Conservation (phyloP, 192 early-diverging fungal genomes). For the Chytriomyces sp. region DNA sequence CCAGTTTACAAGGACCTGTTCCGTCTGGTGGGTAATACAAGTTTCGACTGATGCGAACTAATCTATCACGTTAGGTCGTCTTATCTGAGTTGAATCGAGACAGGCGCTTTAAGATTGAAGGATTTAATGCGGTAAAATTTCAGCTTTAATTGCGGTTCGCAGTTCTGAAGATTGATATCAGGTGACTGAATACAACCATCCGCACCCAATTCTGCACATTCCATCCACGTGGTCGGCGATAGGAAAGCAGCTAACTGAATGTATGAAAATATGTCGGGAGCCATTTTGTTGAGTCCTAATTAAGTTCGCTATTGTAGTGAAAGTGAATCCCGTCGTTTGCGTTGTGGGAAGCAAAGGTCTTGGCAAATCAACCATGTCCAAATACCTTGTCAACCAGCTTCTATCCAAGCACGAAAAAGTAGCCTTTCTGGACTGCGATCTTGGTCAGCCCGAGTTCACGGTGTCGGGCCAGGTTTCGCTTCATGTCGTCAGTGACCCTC, state of each 20-base stretch:
- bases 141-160: too few species aligned
- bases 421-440: conserved; percentile 88
- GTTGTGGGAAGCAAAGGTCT: conserved; percentile 78
- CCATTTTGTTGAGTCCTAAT: conserved; percentile 17
- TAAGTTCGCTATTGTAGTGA: conserved; percentile 27
- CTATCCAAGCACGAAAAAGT: conserved; percentile 67
- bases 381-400: conserved; percentile 75
- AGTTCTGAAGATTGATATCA: too few species aligned
- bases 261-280: neutral
- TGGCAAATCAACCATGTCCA: conserved; percentile 90
- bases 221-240: conserved; percentile 44
- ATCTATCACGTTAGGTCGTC: neutral
- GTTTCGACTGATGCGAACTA: neutral
- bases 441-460: conserved; percentile 90
- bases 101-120: conserved; percentile 27
- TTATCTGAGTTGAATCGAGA: conserved; percentile 4
- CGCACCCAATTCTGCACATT: conserved; percentile 32
- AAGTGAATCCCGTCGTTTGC: conserved; percentile 54
- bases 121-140: conserved; percentile 65
- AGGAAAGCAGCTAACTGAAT: neutral
- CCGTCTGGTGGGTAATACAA: conserved; percentile 27
- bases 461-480: conserved; percentile 79
- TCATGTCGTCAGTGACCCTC: conserved; percentile 67
- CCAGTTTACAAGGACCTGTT: conserved; percentile 56
- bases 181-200: conserved; percentile 34